phyloP scores from a whole-genome alignment of 2,329 filamentous ascomycete genomes.

The Penicillium janthinellum region DNA sequence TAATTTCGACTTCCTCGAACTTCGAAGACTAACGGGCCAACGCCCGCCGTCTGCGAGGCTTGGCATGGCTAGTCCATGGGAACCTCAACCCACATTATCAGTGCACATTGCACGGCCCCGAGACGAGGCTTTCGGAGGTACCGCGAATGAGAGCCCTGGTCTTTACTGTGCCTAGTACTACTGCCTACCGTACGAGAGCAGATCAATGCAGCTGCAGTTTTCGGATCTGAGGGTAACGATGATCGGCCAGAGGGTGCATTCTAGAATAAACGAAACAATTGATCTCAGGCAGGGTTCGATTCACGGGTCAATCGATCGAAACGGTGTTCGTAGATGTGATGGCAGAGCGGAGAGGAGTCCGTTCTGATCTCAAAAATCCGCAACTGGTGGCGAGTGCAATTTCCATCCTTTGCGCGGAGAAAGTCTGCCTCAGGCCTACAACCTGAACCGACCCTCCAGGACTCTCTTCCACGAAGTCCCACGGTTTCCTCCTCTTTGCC shows the following conservation, averaged over 20 bases:
- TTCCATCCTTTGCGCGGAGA: too few species aligned
- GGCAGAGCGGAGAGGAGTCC: not conserved
- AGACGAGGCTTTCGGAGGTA: constrained; percentile 2
- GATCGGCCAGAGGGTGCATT: not conserved
- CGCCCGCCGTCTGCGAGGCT: constrained; percentile 6
- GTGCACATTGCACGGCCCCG: not conserved
- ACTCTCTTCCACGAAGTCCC: not conserved
- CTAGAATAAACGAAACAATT: not conserved
- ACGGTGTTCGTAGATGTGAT: too few species aligned
- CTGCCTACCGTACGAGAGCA: not conserved
- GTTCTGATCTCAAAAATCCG: not conserved
- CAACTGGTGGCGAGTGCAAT: not conserved
- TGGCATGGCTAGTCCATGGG: constrained; percentile 12
- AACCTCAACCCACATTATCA: not conserved
- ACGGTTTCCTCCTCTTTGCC: constrained; percentile 9
- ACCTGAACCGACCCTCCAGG: too few species aligned
- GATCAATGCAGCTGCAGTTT: constrained; percentile 12
- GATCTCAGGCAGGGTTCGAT: not conserved
- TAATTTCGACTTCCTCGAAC: not conserved
- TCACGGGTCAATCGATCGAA: not conserved
- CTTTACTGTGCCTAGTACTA: not conserved
- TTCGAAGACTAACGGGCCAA: too few species aligned
- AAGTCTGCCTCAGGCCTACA: not conserved
- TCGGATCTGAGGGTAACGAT: not conserved
- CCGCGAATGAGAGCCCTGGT: constrained; percentile 13